Percentiles rank a stretch among this genome's conserved stretches.
phyloP scores from a whole-genome alignment of 2,329 filamentous ascomycete species.

The Cadophora gregata region DNA sequence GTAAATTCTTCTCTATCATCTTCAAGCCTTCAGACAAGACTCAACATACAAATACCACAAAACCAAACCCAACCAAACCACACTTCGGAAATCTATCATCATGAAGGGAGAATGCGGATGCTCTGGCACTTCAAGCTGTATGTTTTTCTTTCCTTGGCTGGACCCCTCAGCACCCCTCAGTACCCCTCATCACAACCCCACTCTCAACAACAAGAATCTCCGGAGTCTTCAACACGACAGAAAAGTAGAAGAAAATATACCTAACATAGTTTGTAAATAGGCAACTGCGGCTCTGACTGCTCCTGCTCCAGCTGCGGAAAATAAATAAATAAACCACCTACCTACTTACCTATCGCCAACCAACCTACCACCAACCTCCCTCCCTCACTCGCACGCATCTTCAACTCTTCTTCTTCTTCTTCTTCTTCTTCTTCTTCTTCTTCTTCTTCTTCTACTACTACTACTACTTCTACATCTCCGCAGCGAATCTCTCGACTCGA shows the following conservation, averaged over 20 bases:
- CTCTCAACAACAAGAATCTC: background rate
- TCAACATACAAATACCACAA: background rate
- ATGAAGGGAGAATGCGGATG: slow-evolving; percentile 50
- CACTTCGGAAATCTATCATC: slow-evolving; percentile 36
- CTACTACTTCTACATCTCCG: too few relatives aligned
- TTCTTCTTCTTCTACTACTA: too few relatives aligned
- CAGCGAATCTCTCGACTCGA: background rate
- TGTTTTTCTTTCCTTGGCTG: slow-evolving; percentile 25
- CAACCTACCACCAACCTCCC: background rate
- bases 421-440: slow-evolving; percentile 8
- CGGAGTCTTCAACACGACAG: background rate
- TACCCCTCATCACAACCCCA: background rate
- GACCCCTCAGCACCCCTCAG: slow-evolving; percentile 17
- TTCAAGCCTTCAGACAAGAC: slow-evolving; percentile 12
- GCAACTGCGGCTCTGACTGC: slow-evolving; percentile 43
- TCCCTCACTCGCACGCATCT: background rate
- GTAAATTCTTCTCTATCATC: background rate
- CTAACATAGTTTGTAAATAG: slow-evolving; percentile 23
- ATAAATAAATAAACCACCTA: slow-evolving; percentile 46
- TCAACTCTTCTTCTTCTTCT: slow-evolving; percentile 10
- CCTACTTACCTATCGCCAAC: background rate
- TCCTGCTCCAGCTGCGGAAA: slow-evolving; percentile 47
- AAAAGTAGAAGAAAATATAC: slow-evolving; percentile 5
- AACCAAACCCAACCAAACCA: background rate
- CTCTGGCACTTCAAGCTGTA: slow-evolving; percentile 47